phyloP scores from a whole-genome alignment of 2,329 filamentous ascomycete genomes.

The Emergomyces orientalis region DNA sequence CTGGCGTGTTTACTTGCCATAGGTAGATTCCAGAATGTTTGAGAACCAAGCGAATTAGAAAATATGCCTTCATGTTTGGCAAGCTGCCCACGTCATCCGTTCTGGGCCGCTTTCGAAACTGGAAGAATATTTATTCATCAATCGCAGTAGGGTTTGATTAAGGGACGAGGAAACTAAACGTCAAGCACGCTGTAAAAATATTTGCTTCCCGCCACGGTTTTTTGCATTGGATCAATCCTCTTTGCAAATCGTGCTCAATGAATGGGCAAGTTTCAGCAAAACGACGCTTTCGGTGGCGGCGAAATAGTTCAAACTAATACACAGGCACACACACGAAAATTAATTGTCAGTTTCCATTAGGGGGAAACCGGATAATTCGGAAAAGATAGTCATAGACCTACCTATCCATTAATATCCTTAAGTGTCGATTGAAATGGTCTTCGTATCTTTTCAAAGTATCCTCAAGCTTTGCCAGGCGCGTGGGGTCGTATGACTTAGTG shows the following conservation, averaged over 20 bases:
- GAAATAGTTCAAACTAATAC: constrained; percentile 67
- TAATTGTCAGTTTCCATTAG: constrained; percentile 7
- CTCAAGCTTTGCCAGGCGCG: constrained; percentile 63
- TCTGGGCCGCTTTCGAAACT: not conserved
- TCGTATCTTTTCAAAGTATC: constrained; percentile 89
- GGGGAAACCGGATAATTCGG: not conserved
- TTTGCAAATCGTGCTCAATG: constrained; percentile 34
- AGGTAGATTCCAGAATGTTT: not conserved
- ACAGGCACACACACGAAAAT: not conserved
- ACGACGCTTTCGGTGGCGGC: constrained; percentile 96
- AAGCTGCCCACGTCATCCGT: not conserved
- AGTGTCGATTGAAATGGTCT: constrained; percentile 79
- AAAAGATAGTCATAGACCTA: constrained; percentile 18
- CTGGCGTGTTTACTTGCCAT: not conserved
- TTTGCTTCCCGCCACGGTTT: not conserved
- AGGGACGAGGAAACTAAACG: not conserved
- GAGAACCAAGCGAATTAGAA: not conserved
- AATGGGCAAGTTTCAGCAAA: constrained; percentile 60
- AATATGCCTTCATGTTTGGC: not conserved
- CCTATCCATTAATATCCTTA: constrained; percentile 89
- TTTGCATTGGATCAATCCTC: constrained; percentile 27
- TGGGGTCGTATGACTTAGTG: constrained; percentile 44
- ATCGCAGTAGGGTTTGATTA: not conserved
- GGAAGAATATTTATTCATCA: not conserved
- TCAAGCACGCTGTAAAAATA: not conserved